Percentiles rank a stretch among this genome's conserved stretches.
phyloP scores from a whole-genome alignment of 768 basidiomycete species.

The Mycena belliarum region DNA sequence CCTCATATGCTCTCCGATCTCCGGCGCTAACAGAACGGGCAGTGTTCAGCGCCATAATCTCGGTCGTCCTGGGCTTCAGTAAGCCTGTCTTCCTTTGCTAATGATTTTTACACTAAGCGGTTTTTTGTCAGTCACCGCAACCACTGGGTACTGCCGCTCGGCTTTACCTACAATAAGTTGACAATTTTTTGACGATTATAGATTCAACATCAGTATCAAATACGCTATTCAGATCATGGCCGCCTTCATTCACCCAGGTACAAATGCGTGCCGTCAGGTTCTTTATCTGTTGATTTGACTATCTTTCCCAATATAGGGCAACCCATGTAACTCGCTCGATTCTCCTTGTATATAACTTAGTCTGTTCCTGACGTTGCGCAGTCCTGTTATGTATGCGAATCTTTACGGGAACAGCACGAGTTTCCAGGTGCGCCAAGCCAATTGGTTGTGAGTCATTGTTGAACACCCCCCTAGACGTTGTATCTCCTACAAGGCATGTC shows the following conservation, averaged over 20 bases:
- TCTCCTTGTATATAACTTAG: not conserved
- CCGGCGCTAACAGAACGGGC: not conserved
- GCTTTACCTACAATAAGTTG: not conserved
- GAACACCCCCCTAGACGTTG: slow-evolving; percentile 38
- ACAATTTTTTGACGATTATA: slow-evolving; percentile 4
- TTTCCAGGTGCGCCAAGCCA: slow-evolving; percentile 19
- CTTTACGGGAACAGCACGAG: slow-evolving; percentile 51
- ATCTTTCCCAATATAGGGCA: slow-evolving; percentile 34
- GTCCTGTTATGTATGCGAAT: slow-evolving; percentile 57
- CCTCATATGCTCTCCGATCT: not conserved
- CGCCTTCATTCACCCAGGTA: slow-evolving; percentile 43
- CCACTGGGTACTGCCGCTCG: slow-evolving; percentile 27
- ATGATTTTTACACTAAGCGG: not conserved
- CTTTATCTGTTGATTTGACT: not conserved
- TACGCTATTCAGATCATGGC: slow-evolving; percentile 52
- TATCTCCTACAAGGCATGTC: slow-evolving; percentile 48
- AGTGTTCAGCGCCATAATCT: slow-evolving; percentile 36
- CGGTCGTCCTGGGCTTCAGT: slow-evolving; percentile 46
- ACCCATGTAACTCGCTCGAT: slow-evolving; percentile 38
- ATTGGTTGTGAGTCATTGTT: not conserved
- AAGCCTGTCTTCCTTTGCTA: slow-evolving; percentile 9
- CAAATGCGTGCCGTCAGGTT: not conserved
- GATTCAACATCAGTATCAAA: slow-evolving; percentile 49
- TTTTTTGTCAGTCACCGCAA: slow-evolving; percentile 36
- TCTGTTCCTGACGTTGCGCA: slow-evolving; percentile 20